These are phyloP conservation scores for Candida sanyaensis DNA, from an alignment of 1,139 yeast species.

Conservation along the genomic window DNA sequence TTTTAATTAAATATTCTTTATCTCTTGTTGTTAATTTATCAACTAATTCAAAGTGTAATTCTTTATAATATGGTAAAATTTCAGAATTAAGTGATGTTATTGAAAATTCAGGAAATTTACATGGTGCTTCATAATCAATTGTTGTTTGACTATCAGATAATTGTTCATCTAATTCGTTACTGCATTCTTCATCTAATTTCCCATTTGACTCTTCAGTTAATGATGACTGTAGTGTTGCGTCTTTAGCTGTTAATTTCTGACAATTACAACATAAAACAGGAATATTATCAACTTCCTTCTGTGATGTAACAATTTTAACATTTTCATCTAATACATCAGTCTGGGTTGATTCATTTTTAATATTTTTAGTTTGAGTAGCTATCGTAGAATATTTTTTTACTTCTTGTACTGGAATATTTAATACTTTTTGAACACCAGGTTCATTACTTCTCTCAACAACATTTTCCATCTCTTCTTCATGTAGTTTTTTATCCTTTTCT, in stretches of 20 bases:
- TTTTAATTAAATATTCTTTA: slow-evolving; percentile 6
- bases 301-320: neutral
- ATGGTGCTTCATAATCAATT: neutral
- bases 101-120: neutral
- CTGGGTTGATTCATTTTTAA: neutral
- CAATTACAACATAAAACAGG: too few species aligned
- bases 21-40: slow-evolving; percentile 6
- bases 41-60: slow-evolving; percentile 3
- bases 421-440: neutral
- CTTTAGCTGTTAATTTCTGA: too few species aligned
- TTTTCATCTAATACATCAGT: neutral
- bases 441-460: neutral
- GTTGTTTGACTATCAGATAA: neutral
- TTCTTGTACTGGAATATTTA: neutral
- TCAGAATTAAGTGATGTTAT: neutral
- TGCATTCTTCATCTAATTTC: too few species aligned
- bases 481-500: neutral
- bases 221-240: too few species aligned
- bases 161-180: too few species aligned
- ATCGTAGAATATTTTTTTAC: neutral
- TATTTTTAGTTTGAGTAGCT: neutral
- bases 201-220: too few species aligned
- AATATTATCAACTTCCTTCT: neutral
- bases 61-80: neutral
- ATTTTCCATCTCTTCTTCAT: neutral